Evolutionary conservation across 768 basidiomycete species (phyloP), one percentile per base, ranked within the genome.

Genomic region (Psilocybe sp.): DNA sequence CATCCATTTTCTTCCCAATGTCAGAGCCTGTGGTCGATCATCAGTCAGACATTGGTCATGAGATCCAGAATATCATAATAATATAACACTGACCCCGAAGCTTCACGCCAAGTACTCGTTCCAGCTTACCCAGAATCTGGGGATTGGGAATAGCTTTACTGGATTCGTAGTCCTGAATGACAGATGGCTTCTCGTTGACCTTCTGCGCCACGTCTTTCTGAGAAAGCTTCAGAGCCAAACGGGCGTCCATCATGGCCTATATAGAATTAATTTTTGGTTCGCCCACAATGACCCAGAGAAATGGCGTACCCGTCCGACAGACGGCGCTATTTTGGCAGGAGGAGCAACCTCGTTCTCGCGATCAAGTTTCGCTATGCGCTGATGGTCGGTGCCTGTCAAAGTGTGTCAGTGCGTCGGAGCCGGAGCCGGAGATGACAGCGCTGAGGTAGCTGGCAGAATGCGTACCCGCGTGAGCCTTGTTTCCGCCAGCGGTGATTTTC

Each of bases 341-440:
- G 94, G 93, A 8, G 93, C 92, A 18, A 96, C 93, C 62, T 96
- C 94, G 66, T 98, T 95, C 60, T 97, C 92, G 39, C 91, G 83
- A 68, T 95, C 94, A 38, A 98, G 85, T 63, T 95, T 95, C 19
- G 89, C 93, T 64, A 95, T 94, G 49, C 82, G 83, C 64, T 93
- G 91, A 72, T 96, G 92, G 70, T 98, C 94, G 55, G 91, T 89
- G 33, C 89, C 92, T 94, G 35, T 28, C 23, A 46, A 14, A 19
- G 23, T 19, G 40, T 15, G 11, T 18, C 14, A 51, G 23, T 46
- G 39, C 19, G 34, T 39, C 1, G 20, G 35, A 13, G 20, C 18
- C 13, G 28, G 31, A 34, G 18, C 18, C 13, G 28, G 31, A 34
- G 18, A 4, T 40, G 38, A 7, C 7, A 28, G 23, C 23, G 7